Percentiles rank a stretch among this genome's conserved stretches.
These are phyloP conservation scores for Ustilago cynodontis DNA, from an alignment of 1,284 basidiomycete species.

Conservation along the genomic window DNA sequence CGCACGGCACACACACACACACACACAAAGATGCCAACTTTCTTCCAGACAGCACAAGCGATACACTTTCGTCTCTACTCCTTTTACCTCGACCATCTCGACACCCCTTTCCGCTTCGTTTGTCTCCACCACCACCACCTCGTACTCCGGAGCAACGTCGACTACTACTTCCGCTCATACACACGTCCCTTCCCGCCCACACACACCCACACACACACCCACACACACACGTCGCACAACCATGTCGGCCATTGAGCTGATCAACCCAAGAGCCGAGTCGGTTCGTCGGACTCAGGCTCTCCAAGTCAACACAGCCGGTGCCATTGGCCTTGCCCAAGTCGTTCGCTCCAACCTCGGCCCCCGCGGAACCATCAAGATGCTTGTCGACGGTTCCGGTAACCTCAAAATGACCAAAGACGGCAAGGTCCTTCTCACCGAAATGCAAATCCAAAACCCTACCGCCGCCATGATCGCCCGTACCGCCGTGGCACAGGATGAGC, in stretches of 20 bases:
- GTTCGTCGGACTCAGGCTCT: constrained; percentile 90
- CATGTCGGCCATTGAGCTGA: constrained; percentile 69
- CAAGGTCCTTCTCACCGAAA: constrained; percentile 97
- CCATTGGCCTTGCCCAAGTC: constrained; percentile 96
- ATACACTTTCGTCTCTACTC: not conserved
- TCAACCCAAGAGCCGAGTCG: constrained; percentile 80
- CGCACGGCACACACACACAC: constrained; percentile 10
- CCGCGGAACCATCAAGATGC: constrained; percentile 89
- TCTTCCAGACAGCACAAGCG: not conserved
- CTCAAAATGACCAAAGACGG: constrained; percentile 99
- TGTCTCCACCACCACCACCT: not conserved
- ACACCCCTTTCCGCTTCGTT: not conserved
- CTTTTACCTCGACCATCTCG: not conserved
- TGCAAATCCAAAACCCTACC: constrained; percentile 99
- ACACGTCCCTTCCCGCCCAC: not conserved
- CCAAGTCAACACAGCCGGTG: constrained; percentile 85
- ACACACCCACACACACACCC: not conserved
- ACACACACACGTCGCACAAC: constrained; percentile 9
- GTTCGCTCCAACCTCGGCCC: constrained; percentile 95
- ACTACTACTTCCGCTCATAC: not conserved
- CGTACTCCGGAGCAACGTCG: not conserved
- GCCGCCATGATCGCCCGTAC: constrained; percentile 99
- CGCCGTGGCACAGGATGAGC: constrained; percentile 97
- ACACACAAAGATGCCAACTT: constrained; percentile 3
- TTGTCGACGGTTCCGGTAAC: constrained; percentile 98